Evolutionary conservation across 768 basidiomycete genomes (phyloP), one percentile per base, ranked within the genome.

Genomic region (Xerocomus spinulosus): DNA sequence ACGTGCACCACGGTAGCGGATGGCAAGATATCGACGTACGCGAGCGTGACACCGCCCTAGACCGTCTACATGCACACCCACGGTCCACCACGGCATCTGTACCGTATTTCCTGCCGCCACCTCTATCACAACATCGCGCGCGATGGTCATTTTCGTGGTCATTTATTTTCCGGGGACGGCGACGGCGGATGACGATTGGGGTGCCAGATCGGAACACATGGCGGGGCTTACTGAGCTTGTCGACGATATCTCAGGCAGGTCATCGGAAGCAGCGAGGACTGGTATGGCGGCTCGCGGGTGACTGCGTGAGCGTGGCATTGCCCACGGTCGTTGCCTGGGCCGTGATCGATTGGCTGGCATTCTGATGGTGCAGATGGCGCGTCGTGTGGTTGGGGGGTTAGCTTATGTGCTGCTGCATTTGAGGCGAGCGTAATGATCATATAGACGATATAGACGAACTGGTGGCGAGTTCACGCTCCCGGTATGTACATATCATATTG

Each of bases 141-240:
- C 52, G 46, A 58, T 60, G 37, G 37, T 66, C 69, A 61, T 62
- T 67, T 33, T 78, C 75, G 17, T 78, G 76, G 72, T 70, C 76
- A 15, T 85, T 85, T 57, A 70, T 73, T 20, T 70, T 83, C 45
- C 60, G 70, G 23, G 81, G 81, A 1, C 71, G 79, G 24, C 69
- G 79, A 15, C 72, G 82, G 50, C 75, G 79, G n/a, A 58, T 86
- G 50, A 71, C 74, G 15, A 17, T 84, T 13, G 63, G 68, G 5
- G 46, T 73, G 24, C 80, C 81, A 0, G 44, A 52, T 56, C 52
- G 68, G 70, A 59, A 48, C 42, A 18, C 53, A 25, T 33, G 52
- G 53, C 6, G 56, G 35, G 39, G 44, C 23, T 41, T 44, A 46
- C 17, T 63, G 18, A 17, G 53, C 25, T 14, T 20, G 36, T 45